Evolutionary conservation across 202 grass and related monocot genomes (phyloP).

Genomic region (Panicum virgatum): DNA sequence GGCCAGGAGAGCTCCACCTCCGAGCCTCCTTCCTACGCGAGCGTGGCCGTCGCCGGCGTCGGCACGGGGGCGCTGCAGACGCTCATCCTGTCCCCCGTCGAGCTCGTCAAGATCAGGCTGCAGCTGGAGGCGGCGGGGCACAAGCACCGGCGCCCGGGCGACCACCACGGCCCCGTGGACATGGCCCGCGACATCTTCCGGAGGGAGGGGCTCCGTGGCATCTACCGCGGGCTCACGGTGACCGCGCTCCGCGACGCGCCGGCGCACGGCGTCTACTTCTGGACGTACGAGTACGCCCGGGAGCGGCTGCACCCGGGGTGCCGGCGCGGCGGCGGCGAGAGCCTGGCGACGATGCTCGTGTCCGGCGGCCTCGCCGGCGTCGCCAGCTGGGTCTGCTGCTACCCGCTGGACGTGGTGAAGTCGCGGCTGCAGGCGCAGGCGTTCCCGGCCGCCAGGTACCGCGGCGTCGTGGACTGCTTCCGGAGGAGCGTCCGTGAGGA

Average conservation of each 20-base stretch:
- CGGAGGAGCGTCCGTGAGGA: constrained; percentile 80
- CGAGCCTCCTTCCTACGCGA: constrained; percentile 70
- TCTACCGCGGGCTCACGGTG: constrained; percentile 78
- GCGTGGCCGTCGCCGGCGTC: constrained; percentile 71
- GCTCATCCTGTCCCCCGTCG: constrained; percentile 76
- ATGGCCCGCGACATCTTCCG: constrained; percentile 64
- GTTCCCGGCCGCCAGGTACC: constrained; percentile 51
- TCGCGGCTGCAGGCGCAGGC: constrained; percentile 88
- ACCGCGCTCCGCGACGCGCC: constrained; percentile 89
- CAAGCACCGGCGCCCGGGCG: not conserved
- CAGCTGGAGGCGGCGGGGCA: constrained; percentile 52
- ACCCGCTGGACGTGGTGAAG: constrained; percentile 95
- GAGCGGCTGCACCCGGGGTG: constrained; percentile 85
- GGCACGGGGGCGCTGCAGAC: constrained; percentile 79
- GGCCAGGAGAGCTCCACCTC: constrained; percentile 19
- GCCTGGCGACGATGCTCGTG: constrained; percentile 75
- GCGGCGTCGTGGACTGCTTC: constrained; percentile 80
- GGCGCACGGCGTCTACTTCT: constrained; percentile 94
- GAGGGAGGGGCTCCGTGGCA: constrained; percentile 62
- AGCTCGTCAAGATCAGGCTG: constrained; percentile 89
- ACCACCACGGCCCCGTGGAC: constrained; percentile 52
- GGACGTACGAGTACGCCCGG: constrained; percentile 75
- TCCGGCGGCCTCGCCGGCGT: constrained; percentile 87
- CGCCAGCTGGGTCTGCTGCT: constrained; percentile 91
- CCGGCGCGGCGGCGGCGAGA: constrained; percentile 54